Conservation (phyloP, 2,329 filamentous ascomycete species). For the Pyrenochaeta sp. region DNA sequence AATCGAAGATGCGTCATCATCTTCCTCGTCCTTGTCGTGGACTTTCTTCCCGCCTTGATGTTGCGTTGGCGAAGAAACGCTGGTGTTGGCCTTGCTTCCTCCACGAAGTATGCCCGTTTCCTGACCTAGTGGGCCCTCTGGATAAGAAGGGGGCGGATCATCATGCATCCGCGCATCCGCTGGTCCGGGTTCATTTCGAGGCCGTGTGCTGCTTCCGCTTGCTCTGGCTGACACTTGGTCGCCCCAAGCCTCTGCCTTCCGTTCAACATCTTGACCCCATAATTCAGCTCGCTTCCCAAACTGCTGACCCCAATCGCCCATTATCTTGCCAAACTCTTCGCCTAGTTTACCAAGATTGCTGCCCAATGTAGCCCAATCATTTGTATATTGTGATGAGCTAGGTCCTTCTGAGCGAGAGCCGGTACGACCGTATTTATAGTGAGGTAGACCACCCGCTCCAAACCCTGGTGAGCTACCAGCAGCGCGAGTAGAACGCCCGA, state of each 20-base stretch:
- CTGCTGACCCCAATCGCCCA: constrained; percentile 40
- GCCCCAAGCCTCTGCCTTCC: constrained; percentile 20
- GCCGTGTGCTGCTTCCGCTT: constrained; percentile 8
- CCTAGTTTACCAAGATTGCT: constrained; percentile 38
- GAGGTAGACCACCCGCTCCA: constrained; percentile 6
- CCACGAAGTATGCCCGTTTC: constrained; percentile 27
- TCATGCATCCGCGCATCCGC: constrained; percentile 4
- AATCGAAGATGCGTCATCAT: constrained; percentile 30
- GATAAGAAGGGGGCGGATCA: constrained; percentile 27
- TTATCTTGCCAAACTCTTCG: constrained; percentile 43
- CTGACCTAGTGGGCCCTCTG: constrained; percentile 20
- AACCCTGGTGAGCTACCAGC: constrained; percentile 12
- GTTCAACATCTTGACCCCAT: constrained; percentile 29
- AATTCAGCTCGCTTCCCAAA: constrained; percentile 36
- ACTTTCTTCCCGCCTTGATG: constrained; percentile 10
- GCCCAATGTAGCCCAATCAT: constrained; percentile 24
- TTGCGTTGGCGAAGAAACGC: not conserved
- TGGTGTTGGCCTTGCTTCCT: constrained; percentile 9
- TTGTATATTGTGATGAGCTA: constrained; percentile 12
- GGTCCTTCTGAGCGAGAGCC: not conserved
- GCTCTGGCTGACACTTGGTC: constrained; percentile 14
- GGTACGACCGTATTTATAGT: not conserved
- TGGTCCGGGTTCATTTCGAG: not conserved
- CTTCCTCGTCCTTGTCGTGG: constrained; percentile 19
- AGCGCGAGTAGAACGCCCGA: constrained; percentile 14